Evolutionary conservation across 257 asterid species (phyloP), one percentile per base, ranked within the genome.

Genomic region (Thymus mandschuricus): DNA sequence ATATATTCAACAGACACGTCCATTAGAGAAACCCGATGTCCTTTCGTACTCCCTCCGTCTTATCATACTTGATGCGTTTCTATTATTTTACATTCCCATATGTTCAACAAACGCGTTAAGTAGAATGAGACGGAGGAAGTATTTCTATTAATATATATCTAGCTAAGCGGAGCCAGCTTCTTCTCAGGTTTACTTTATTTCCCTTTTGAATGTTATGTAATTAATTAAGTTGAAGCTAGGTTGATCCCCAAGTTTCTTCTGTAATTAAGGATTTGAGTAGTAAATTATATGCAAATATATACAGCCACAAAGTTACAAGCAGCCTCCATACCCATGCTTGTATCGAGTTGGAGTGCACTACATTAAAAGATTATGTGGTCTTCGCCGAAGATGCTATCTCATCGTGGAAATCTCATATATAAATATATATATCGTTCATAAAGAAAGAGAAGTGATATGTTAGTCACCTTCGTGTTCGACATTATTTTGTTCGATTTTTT

Each of bases 321-420:
- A 34, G 4, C 41, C 10, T 45, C 62, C 69, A 71, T 48, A 15
- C 41, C 35, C 49, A 44, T 71, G 59, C 69, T 49, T 21, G 21
- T 21, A 21, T 21, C 21, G 50, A 72, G 65, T 73, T 62, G 70
- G 77, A 44, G 59, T 64, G 66, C 71, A 64, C 72, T 54, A 40
- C 0, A 3, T 66, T 52, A 41, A 4, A 65, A 10, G 38, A 44
- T 64, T 54, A 64, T 54, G 77, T 73, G 76, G 76, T 70, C 55
- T 71, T 71, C 63, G 21, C 35, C 27, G 46, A 71, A 71, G 75
- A 71, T 71, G 69, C 6, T 2, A 59, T 4, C 3, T 11, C 28
- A 11, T 58, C 27, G 9, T 31, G 64, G 3, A 58, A 1, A 13
- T 15, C 2, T 43, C 48, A 43, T 9, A 43, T 10, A 43, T 5